A percentile compares a stretch with the other conserved stretches of the same genome.
These are phyloP conservation scores for bread wheat (Triticum aestivum) DNA, from an alignment of 176 grass and related monocot species.

Conservation along the genomic window DNA sequence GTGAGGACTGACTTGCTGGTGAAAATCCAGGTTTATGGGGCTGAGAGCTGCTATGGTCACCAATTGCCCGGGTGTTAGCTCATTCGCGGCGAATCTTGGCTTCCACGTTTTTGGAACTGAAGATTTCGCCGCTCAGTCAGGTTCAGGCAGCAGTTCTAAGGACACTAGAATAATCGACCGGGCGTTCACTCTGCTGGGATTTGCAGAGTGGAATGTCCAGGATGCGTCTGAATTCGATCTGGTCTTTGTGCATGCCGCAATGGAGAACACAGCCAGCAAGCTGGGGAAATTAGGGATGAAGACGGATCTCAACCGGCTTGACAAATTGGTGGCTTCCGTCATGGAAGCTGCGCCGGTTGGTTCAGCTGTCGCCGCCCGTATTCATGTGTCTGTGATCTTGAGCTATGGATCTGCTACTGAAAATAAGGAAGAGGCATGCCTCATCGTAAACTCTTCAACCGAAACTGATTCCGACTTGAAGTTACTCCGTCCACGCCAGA, in stretches of 20 bases:
- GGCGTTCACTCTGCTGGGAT: conserved; percentile 55
- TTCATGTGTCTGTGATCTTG: conserved; percentile 67
- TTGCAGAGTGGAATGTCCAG: conserved; percentile 48
- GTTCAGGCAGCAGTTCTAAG: conserved; percentile 5
- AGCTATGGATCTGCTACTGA: conserved; percentile 67
- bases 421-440: conserved; percentile 37
- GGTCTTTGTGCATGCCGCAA: conserved; percentile 63
- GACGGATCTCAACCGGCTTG: conserved; percentile 56
- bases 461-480: conserved; percentile 67
- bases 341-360: conserved; percentile 49
- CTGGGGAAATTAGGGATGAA: conserved; percentile 48
- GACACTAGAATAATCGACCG: conserved; percentile 30
- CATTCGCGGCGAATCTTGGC: conserved; percentile 52
- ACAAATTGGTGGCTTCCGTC: conserved; percentile 60
- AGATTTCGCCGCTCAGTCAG: conserved; percentile 22
- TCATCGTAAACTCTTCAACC: conserved; percentile 28
- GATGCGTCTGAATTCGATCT: conserved; percentile 78
- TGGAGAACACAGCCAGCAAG: conserved; percentile 49
- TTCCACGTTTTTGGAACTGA: conserved; percentile 52
- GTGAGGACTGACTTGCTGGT: neutral
- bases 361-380: conserved; percentile 53
- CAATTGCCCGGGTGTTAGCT: conserved; percentile 44
- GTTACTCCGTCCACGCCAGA: conserved; percentile 72
- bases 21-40: conserved; percentile 76
- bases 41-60: conserved; percentile 73